Evolutionary conservation across 2,329 filamentous ascomycete species (phyloP).

Genomic region (Xylaria sp.): DNA sequence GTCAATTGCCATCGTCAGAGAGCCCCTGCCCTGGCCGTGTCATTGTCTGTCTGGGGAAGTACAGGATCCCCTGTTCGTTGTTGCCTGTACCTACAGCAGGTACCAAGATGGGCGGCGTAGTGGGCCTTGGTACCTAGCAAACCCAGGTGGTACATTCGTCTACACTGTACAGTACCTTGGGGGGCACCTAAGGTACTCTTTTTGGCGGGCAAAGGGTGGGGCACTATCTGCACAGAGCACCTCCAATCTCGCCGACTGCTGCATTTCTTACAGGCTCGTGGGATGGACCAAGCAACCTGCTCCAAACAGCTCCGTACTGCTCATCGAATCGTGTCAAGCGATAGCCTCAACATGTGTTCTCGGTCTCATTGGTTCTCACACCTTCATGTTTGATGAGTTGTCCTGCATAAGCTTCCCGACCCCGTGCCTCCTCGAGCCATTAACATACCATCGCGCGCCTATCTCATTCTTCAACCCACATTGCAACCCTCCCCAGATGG

Average conservation of each 20-base stretch:
- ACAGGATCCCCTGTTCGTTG: slow-evolving; percentile 5
- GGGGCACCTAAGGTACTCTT: neutral
- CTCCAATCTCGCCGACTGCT: slow-evolving; percentile 23
- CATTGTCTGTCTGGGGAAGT: slow-evolving; percentile 26
- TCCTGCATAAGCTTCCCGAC: slow-evolving; percentile 44
- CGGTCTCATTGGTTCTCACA: slow-evolving; percentile 32
- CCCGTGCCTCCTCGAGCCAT: slow-evolving; percentile 40
- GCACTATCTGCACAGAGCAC: slow-evolving; percentile 17
- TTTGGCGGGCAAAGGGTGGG: slow-evolving; percentile 16
- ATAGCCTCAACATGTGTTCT: slow-evolving; percentile 42
- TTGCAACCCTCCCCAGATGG: slow-evolving; percentile 41
- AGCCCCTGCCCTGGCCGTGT: neutral
- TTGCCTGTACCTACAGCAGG: neutral
- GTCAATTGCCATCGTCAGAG: slow-evolving; percentile 23
- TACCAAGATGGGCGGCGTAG: neutral
- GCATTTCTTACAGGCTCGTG: slow-evolving; percentile 18
- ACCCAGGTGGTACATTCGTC: slow-evolving; percentile 6
- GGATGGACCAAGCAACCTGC: slow-evolving; percentile 19
- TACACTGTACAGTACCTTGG: neutral
- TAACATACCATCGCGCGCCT: slow-evolving; percentile 40
- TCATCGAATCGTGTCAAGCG: slow-evolving; percentile 37
- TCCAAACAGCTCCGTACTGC: slow-evolving; percentile 15
- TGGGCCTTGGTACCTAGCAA: neutral
- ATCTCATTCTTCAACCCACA: slow-evolving; percentile 42
- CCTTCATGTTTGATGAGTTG: slow-evolving; percentile 46